Evolutionary conservation across 1,284 basidiomycete species (phyloP).

Genomic region (Sporisorium sorghi): DNA sequence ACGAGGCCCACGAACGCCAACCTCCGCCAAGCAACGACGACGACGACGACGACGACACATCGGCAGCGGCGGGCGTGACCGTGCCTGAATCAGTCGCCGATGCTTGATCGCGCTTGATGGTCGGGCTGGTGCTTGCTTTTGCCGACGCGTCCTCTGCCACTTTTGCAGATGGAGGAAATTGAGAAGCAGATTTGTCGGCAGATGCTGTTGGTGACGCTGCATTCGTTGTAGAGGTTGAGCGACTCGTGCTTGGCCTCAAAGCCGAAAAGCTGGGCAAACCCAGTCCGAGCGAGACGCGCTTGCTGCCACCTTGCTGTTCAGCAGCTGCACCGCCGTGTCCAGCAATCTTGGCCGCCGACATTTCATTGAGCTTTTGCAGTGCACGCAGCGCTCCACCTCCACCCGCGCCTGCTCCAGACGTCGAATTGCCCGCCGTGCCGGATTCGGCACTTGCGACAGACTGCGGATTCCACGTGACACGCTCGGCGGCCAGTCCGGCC

Average conservation of each 20-base stretch:
- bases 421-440: slow-evolving; percentile 1
- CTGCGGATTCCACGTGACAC: slow-evolving; percentile 39
- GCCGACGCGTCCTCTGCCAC: neutral
- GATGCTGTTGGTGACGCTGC: neutral
- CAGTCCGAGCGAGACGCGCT: slow-evolving; percentile 38
- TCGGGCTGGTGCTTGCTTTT: neutral
- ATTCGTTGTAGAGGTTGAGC: slow-evolving; percentile 20
- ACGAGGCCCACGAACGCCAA: slow-evolving; percentile 40
- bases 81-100: neutral
- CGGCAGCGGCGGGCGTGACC: neutral
- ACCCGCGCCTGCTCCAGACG: slow-evolving; percentile 15
- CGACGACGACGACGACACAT: slow-evolving; percentile 15
- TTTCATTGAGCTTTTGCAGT: slow-evolving; percentile 44
- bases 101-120: neutral
- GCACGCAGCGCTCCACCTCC: slow-evolving; percentile 43
- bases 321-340: slow-evolving; percentile 10
- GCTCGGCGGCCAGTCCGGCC: slow-evolving; percentile 35
- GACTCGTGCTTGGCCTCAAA: slow-evolving; percentile 20
- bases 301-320: slow-evolving; percentile 12
- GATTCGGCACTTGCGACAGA: neutral
- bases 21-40: slow-evolving; percentile 20
- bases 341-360: slow-evolving; percentile 45
- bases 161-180: neutral
- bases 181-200: neutral
- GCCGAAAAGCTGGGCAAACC: slow-evolving; percentile 41